Base-by-base conservation (phyloP, 345 rosid genomes). In the Salix viminalis region DNA sequence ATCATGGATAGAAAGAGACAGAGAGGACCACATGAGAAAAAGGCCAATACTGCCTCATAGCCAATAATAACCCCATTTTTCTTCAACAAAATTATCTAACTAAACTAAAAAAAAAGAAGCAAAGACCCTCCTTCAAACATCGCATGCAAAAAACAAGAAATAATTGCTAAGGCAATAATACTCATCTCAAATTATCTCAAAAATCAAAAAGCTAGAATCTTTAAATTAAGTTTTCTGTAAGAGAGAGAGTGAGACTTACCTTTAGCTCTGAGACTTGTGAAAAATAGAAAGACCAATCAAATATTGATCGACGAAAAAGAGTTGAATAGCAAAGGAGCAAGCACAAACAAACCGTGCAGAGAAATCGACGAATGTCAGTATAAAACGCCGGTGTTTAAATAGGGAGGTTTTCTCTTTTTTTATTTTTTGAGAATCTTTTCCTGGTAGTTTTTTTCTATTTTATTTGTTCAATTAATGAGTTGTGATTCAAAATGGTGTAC, bases 11-110 rank as follows among this genome's bases (percentile, higher is more conserved):
- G 68, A 65, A 13, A 15, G 68, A 28, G 68, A 28, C 36, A 18
- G 41, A 67, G n/a, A 67, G 70, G 70, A 67, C 70, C 70, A 39
- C 70, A 37, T 37, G 13, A 19, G 9, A 65, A 65, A 65, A 65
- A 28, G 58, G n/a, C n/a, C 23, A 18, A 19, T 6, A 19, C 58
- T 19, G 58, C 23, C 58, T 52, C 0, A 19, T 19, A 52, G 58
- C 23, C 58, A 52, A 52, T 52, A 52, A 52, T 6, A 52, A 19
- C 58, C 58, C 58, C 58, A 52, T 52, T 52, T 52, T n/a, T 52
- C 58, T 18, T 52, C 58, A 19, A 52, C 58, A 52, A 6, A 19
- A 52, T 4, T 13, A 46, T 46, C 50, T 6, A 19, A 18, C 23
- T 52, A 52, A 2, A 52, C 23, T 6, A 52, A 52, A 19, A 6